These are phyloP conservation scores for Ilyonectria sp. DNA, from an alignment of 2,329 filamentous ascomycete species.

Conservation along the genomic window DNA sequence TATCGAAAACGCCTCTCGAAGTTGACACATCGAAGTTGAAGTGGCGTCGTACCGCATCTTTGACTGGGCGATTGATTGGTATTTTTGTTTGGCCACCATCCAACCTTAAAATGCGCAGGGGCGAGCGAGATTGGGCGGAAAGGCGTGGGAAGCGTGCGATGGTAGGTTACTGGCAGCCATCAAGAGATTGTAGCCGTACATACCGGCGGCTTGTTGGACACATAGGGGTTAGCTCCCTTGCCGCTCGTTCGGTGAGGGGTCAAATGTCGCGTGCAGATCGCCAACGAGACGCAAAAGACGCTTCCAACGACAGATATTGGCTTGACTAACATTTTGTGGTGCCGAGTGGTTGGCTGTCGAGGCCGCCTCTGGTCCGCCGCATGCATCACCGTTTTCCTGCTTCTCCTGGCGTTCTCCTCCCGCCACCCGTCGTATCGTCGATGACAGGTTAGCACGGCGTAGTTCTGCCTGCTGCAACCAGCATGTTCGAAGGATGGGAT, in stretches of 20 bases:
- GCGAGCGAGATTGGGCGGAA: neutral
- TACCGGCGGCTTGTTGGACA: conserved; percentile 28
- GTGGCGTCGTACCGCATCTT: conserved; percentile 33
- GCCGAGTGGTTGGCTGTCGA: neutral
- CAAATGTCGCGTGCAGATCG: conserved; percentile 22
- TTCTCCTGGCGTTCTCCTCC: neutral
- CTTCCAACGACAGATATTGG: neutral
- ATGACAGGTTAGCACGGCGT: conserved; percentile 7
- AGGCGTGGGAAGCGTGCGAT: neutral
- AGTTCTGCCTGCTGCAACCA: neutral
- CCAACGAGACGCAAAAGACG: neutral
- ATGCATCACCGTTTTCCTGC: conserved; percentile 3
- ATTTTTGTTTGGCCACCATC: conserved; percentile 32
- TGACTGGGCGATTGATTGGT: conserved; percentile 21
- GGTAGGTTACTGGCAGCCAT: conserved; percentile 7
- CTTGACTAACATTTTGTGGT: neutral
- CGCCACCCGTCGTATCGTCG: neutral
- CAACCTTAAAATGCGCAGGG: conserved; percentile 39
- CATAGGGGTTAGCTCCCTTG: conserved; percentile 31
- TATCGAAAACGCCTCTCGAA: conserved; percentile 31
- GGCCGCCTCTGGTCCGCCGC: neutral
- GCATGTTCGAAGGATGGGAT: neutral
- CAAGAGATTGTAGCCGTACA: conserved; percentile 15
- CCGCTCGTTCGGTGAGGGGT: conserved; percentile 32
- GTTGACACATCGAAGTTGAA: conserved; percentile 26